These are phyloP conservation scores for Hyphopichia pseudoburtonii DNA, from an alignment of 1,139 yeast genomes.

Conservation along the genomic window DNA sequence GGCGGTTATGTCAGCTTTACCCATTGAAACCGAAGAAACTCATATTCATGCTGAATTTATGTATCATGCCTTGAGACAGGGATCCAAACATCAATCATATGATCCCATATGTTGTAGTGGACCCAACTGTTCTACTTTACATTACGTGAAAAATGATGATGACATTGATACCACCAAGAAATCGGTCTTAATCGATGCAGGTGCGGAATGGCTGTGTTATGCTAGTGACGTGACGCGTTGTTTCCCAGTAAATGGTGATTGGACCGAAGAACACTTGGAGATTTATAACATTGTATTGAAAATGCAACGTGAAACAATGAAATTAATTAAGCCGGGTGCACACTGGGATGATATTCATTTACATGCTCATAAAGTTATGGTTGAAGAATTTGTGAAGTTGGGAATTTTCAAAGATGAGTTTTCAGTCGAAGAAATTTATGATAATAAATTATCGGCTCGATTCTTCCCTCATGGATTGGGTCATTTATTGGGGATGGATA, in stretches of 20 bases:
- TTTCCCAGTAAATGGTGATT: constrained; percentile 87
- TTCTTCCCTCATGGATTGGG: constrained; percentile 97
- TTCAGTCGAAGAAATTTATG: constrained; percentile 63
- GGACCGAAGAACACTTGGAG: constrained; percentile 83
- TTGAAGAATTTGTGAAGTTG: constrained; percentile 65
- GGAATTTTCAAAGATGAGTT: constrained; percentile 73
- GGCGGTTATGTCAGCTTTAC: constrained; percentile 91
- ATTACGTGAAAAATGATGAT: constrained; percentile 84
- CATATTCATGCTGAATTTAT: constrained; percentile 95
- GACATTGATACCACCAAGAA: constrained; percentile 49
- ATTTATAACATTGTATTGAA: constrained; percentile 78
- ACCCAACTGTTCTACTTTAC: constrained; percentile 86
- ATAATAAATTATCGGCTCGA: constrained; percentile 67
- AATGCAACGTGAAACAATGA: constrained; percentile 78
- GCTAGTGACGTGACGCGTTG: constrained; percentile 94
- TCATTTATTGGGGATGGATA: constrained; percentile 89
- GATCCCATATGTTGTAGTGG: constrained; percentile 98
- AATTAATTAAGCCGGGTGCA: constrained; percentile 74
- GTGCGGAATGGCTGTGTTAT: constrained; percentile 94
- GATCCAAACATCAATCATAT: constrained; percentile 83
- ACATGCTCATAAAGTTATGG: constrained; percentile 73
- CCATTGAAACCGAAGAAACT: constrained; percentile 83
- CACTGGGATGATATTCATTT: constrained; percentile 84
- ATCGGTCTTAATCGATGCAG: constrained; percentile 87
- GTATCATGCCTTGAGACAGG: constrained; percentile 92